Evolutionary conservation across 2,329 filamentous ascomycete genomes (phyloP), one percentile per base, ranked within the genome.

Genomic region (Alternaria sp.): DNA sequence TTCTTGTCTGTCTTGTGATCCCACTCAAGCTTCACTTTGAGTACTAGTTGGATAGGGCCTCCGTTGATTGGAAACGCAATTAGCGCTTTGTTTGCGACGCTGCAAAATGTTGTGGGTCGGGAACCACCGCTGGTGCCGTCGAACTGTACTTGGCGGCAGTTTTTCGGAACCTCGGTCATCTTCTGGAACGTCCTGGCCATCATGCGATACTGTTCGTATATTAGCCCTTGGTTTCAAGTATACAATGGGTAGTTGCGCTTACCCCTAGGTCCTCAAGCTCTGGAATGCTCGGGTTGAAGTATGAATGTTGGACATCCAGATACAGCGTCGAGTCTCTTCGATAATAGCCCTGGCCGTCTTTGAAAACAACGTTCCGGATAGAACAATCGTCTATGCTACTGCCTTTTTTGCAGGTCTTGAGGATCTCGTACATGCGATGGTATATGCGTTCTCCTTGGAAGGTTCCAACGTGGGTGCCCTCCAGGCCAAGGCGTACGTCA

Each of bases 361-460:
- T n/a, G 8, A 33, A 49, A 4, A 58, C 51, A 2, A 54, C 33
- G 2, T 54, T 36, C 13, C 10, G 13, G 13, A 58, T 41, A n/a
- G 31, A 13, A 24, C 55, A 58, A 14, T 49, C 21, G 3, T 49
- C 17, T 6, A 34, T 21, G n/a, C 23, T 36, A 13, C 23, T 23
- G 0, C 42, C 51, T 7, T 23, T 26, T 28, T 31, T 46, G 17
- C 55, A 58, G 17, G 29, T 21, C 6, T 54, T 58, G 9, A 58
- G 14, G 4, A 40, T 17, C 1, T 28, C 17, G 31, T 58, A 58
- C 1, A 58, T 34, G 37, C 55, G 55, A 9, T 49, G 36, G 31
- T 54, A 58, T 29, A 58, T 33, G 17, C 55, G 55, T 6, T 23
- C 42, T 36, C 24, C 33, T 3, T 29, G 42, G n/a, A 58, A 53